Conservation (phyloP, 768 basidiomycete species). For the Boletus fagicola region DNA sequence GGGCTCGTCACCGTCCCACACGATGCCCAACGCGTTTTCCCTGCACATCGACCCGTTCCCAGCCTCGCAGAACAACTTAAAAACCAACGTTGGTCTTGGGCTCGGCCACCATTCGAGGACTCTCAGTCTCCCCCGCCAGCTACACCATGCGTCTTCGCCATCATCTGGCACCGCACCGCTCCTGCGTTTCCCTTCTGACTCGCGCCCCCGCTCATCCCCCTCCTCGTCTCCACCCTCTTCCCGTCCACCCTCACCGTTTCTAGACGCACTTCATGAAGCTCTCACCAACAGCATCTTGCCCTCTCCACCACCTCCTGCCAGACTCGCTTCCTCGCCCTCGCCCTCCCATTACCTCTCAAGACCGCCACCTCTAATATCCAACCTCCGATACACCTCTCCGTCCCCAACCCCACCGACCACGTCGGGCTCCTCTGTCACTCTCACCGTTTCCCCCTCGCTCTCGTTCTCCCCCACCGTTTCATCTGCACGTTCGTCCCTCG, state of each 20-base stretch:
- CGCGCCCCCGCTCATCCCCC: background rate
- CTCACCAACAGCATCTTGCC: constrained; percentile 42
- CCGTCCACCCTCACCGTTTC: constrained; percentile 39
- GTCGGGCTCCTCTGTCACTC: constrained; percentile 13
- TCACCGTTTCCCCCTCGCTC: constrained; percentile 17
- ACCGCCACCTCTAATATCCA: constrained; percentile 53
- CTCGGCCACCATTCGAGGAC: constrained; percentile 5
- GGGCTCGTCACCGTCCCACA: constrained; percentile 10
- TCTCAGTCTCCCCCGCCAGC: constrained; percentile 17
- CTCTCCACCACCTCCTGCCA: constrained; percentile 43
- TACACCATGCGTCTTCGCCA: constrained; percentile 7
- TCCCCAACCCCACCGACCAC: constrained; percentile 54
- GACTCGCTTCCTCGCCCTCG: constrained; percentile 38
- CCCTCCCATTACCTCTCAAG: constrained; percentile 35
- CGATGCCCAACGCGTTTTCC: constrained; percentile 6
- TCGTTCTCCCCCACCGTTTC: constrained; percentile 26
- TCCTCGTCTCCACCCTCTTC: constrained; percentile 7
- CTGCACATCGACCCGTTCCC: constrained; percentile 2
- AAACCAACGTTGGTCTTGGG: background rate
- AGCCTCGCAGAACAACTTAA: background rate
- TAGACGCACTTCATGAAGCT: constrained; percentile 45
- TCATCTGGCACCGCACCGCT: constrained; percentile 15
- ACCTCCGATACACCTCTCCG: constrained; percentile 60
- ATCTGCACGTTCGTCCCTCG: constrained; percentile 49
- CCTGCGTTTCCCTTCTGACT: constrained; percentile 15